phyloP scores from a whole-genome alignment of 106 monocot species.

The Platanthera zijinensis region DNA sequence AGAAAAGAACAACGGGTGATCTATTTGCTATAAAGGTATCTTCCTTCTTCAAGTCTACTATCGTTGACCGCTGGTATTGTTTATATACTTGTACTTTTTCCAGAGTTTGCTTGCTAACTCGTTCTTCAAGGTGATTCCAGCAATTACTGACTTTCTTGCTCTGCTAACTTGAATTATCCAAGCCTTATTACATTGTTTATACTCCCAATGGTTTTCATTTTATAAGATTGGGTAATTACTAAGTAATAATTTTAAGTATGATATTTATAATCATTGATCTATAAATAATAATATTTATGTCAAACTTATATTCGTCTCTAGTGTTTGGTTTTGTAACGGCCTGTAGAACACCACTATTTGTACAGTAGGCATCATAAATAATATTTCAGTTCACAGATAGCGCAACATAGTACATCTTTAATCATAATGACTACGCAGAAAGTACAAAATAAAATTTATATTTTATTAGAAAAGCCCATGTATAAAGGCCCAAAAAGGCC shows the following conservation, averaged over 20 bases:
- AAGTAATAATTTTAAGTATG: neutral
- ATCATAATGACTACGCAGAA: too few relatives aligned
- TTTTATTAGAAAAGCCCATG: too few relatives aligned
- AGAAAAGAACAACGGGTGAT: conserved; percentile 98
- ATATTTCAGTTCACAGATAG: too few relatives aligned
- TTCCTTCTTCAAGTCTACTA: neutral
- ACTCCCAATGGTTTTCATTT: neutral
- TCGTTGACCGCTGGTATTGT: neutral
- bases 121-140: neutral
- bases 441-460: too few relatives aligned
- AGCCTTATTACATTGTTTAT: neutral
- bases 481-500: too few relatives aligned
- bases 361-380: too few relatives aligned
- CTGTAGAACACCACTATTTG: too few relatives aligned
- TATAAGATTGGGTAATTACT: neutral
- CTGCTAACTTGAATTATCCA: neutral
- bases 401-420: too few relatives aligned
- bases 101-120: neutral
- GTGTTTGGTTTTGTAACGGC: too few relatives aligned
- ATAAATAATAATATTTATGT: neutral
- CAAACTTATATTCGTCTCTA: neutral
- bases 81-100: neutral
- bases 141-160: neutral
- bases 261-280: neutral
- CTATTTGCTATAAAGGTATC: conserved; percentile 98